Evolutionary conservation across 768 basidiomycete genomes (phyloP), one percentile per base, ranked within the genome.

Genomic region (Kwoniella heveanensis): DNA sequence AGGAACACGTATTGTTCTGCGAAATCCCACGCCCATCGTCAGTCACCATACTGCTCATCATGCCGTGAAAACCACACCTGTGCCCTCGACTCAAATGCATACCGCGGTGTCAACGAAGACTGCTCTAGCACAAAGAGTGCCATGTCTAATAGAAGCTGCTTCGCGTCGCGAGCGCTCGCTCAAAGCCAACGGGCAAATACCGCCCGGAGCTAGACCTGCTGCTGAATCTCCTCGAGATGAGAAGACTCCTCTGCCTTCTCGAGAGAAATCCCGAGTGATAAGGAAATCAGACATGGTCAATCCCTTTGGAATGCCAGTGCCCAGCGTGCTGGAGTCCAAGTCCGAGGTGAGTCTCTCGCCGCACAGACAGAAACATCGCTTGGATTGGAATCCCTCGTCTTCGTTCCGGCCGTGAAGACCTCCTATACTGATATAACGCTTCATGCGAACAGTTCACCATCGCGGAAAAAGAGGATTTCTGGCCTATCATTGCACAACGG

Each of bases 281-380:
- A 9, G 39, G 36, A 8, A 2, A 44, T 22, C 48, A 19, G 48
- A 26, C 25, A 49, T 49, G 10, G 29, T 59, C 9, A 37, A 29
- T 29, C 65, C 68, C 5, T 70, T 70, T 57, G 68, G 68, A 13
- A 24, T 70, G 36, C 65, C 68, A 9, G 24, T 70, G 7, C 62
- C 68, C 4, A 32, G 65, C 46, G 56, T 50, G 2, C 37, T 66
- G 8, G 68, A 70, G 51, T 57, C 46, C 49, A 62, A 64, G 51
- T 66, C 65, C 9, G 68, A 69, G 53, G 68, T 69, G 37, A 56
- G 68, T 64, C 32, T 6, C 13, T 32, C 7, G 32, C 32, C n/a
- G n/a, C n/a, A n/a, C n/a, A n/a, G n/a, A n/a, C n/a, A n/a, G n/a
- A n/a, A n/a, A n/a, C n/a, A n/a, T n/a, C n/a, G n/a, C n/a, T n/a